Base-by-base conservation (phyloP, 1,284 basidiomycete species). In the Ustilago hordei region DNA sequence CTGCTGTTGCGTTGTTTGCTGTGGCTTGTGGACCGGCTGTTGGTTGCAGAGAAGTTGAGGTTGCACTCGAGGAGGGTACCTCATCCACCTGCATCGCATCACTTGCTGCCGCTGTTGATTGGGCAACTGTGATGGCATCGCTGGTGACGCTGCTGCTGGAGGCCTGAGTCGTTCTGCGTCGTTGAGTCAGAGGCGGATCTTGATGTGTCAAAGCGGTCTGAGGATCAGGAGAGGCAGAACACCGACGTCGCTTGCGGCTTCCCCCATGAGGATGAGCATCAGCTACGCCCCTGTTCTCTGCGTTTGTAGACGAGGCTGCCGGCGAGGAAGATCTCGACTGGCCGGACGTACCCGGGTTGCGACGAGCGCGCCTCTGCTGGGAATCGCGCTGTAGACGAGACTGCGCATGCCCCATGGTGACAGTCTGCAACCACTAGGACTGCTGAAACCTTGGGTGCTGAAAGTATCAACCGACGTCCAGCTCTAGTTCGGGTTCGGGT, bases 341-440 rank as follows among this genome's bases (percentile, higher is more conserved):
- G 34, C 11, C 43, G 9, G 38, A 5, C 28, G 38, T 8, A 17
- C 3, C 38, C 7, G 12, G 55, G 17, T 43, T 15, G 13, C 32
- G n/a, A 31, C 52, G 34, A 32, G 13, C 50, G 15, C 12, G 45
- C 63, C 48, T 55, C 13, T 41, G 55, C 34, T 55, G 60, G 36
- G 45, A 58, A 45, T 61, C 58, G 3, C 34, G 61, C 38, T 73
- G 58, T 4, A 52, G 61, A 15, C 67, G 67, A 38, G 72, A 75
- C 50, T 75, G 72, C 7, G 67, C 35, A 41, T 75, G 55, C 8
- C 73, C 73, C 73, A 75, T 75, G 19, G 15, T 63, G 55, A 23
- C 11, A 15, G 34, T 9, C n/a, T 38, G 31, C 28, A 39, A 43
- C 31, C n/a, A 19, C 19, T 39, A 43, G 31, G 32, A 17, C n/a